Evolutionary conservation across 2,329 filamentous ascomycete genomes (phyloP).

Genomic region (Huntiella bhutanensis): DNA sequence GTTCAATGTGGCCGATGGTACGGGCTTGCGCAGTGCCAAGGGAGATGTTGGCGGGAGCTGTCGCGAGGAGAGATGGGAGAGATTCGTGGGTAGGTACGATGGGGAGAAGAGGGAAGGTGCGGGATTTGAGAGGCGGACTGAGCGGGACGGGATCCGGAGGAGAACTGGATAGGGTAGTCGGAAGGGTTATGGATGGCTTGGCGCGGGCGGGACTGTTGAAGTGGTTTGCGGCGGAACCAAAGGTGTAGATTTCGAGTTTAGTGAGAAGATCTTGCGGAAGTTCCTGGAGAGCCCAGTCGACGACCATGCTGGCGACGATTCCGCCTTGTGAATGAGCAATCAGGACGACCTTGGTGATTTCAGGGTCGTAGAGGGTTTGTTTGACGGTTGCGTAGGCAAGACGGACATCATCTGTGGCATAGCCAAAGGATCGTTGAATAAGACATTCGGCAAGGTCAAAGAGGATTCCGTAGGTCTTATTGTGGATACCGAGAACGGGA

Average conservation of each 20-base stretch:
- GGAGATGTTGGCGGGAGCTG: constrained; percentile 12
- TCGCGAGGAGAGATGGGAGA: constrained; percentile 20
- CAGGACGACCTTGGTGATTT: constrained; percentile 50
- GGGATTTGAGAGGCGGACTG: constrained; percentile 32
- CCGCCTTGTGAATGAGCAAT: constrained; percentile 62
- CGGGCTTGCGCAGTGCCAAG: constrained; percentile 17
- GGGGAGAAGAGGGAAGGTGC: constrained; percentile 66
- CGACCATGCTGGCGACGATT: constrained; percentile 51
- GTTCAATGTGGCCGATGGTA: constrained; percentile 54
- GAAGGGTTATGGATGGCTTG: constrained; percentile 17
- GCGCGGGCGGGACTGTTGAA: constrained; percentile 50
- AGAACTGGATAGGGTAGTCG: constrained; percentile 15
- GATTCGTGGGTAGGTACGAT: constrained; percentile 38
- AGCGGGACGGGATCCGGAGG: constrained; percentile 7
- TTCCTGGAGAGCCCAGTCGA: constrained; percentile 62
- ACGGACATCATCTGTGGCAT: constrained; percentile 49
- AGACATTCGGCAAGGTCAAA: constrained; percentile 65
- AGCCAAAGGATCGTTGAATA: constrained; percentile 55
- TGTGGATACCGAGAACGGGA: constrained; percentile 55
- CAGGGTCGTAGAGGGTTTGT: constrained; percentile 39
- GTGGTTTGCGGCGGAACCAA: constrained; percentile 61
- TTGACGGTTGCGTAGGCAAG: constrained; percentile 44
- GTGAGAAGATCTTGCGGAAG: constrained; percentile 43
- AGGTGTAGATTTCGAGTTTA: constrained; percentile 61
- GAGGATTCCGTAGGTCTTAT: constrained; percentile 52